Conservation (phyloP, 129 eudicot species). For the Artemisia annua region DNA sequence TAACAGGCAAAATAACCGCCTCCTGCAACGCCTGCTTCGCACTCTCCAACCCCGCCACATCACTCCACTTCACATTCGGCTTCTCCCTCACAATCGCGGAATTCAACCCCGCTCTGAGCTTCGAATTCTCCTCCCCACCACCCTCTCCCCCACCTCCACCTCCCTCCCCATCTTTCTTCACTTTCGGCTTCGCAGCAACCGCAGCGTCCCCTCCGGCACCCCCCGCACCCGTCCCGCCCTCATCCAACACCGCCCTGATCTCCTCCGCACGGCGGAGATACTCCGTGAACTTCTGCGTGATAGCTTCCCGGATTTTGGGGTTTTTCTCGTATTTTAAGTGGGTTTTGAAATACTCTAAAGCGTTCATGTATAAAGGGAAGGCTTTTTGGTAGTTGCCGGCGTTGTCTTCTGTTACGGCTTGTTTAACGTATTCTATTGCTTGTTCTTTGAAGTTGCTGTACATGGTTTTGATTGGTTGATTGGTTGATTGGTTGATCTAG, state of each 20-base stretch:
- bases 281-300: constrained; percentile 88
- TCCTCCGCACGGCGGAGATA: constrained; percentile 91
- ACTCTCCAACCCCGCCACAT: constrained; percentile 92
- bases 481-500: neutral
- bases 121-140: constrained; percentile 73
- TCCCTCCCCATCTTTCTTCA: constrained; percentile 55
- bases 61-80: constrained; percentile 93
- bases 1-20: constrained; percentile 88
- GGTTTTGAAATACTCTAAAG: constrained; percentile 84
- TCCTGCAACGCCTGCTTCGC: constrained; percentile 94
- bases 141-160: constrained; percentile 56
- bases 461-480: constrained; percentile 37
- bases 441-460: constrained; percentile 95
- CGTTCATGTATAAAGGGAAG: constrained; percentile 85
- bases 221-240: constrained; percentile 64
- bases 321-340: constrained; percentile 90
- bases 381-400: constrained; percentile 86
- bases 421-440: constrained; percentile 88
- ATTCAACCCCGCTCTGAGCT: constrained; percentile 77
- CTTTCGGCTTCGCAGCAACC: constrained; percentile 71
- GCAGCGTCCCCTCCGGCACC: constrained; percentile 71
- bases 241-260: constrained; percentile 80
- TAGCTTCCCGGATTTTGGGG: constrained; percentile 87
- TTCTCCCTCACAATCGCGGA: constrained; percentile 86
- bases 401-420: constrained; percentile 86